Conservation (phyloP, 208 protist species). For the Trypanosomatidae sp. region DNA sequence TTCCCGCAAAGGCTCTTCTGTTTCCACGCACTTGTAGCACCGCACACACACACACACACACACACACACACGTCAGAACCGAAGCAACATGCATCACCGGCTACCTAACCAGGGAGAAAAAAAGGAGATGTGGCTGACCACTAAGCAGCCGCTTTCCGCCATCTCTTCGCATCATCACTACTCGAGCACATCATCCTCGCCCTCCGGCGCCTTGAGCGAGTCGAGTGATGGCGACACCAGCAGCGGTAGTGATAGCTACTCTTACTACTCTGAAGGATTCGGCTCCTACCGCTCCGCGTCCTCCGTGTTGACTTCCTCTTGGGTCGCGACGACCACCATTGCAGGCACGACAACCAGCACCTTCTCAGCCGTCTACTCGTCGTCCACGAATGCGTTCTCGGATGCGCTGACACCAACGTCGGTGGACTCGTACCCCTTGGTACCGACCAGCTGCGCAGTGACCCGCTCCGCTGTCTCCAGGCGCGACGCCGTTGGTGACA, state of each 20-base stretch:
- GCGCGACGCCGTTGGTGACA: not conserved
- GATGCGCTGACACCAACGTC: not conserved
- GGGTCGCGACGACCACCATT: no score
- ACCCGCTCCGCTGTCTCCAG: not conserved
- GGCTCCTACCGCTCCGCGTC: conserved; percentile 4
- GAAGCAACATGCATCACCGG: not conserved
- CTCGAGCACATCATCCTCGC: conserved; percentile 1
- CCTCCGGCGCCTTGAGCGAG: not conserved
- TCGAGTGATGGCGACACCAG: not conserved
- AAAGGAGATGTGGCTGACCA: not conserved
- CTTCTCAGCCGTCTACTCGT: not conserved
- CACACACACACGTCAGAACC: not conserved
- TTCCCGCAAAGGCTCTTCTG: not conserved
- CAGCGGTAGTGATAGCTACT: conserved; percentile 6
- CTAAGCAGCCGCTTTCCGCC: not conserved
- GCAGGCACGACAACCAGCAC: not conserved
- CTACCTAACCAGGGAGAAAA: not conserved
- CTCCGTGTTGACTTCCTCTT: not conserved
- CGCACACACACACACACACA: not conserved
- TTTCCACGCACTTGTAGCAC: not conserved
- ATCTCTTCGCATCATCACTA: not conserved
- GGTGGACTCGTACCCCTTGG: not conserved
- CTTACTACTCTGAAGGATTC: conserved; percentile 11
- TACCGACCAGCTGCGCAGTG: not conserved
- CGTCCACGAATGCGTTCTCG: not conserved